Evolutionary conservation across 2,329 filamentous ascomycete genomes (phyloP).

Genomic region (Coniosporium tulheliwenetii): DNA sequence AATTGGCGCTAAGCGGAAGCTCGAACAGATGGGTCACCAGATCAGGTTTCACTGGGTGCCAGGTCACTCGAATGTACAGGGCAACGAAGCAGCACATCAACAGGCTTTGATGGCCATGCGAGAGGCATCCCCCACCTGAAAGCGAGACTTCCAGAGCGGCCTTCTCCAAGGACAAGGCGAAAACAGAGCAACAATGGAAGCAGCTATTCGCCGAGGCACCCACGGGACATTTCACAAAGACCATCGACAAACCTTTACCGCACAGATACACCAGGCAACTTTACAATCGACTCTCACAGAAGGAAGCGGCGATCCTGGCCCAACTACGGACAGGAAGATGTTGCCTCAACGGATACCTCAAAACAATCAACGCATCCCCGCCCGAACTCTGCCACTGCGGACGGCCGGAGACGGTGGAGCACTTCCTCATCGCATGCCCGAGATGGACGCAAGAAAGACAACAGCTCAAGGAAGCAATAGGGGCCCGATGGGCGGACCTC

Average conservation of each 20-base stretch:
- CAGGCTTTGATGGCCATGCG: background rate
- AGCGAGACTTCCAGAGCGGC: background rate
- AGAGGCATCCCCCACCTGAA: background rate
- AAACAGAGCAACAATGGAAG: too few relatives aligned
- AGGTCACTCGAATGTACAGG: background rate
- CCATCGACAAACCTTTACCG: background rate
- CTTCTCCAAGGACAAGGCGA: background rate
- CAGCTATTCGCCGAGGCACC: too few relatives aligned
- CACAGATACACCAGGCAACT: background rate
- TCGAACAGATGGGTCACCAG: background rate
- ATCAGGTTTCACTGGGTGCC: background rate
- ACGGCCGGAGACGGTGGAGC: constrained; percentile 1
- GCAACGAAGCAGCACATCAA: background rate
- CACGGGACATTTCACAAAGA: background rate
- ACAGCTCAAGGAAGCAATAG: background rate
- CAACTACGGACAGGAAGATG: constrained; percentile 1
- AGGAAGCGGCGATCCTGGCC: background rate
- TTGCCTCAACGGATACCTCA: background rate
- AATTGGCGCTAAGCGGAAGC: too few relatives aligned
- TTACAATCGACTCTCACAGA: background rate
- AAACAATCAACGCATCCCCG: background rate
- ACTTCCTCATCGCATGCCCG: constrained; percentile 1
- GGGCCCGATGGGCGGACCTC: background rate
- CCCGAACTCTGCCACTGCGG: constrained; percentile 1
- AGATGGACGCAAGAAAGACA: background rate